Conservation (phyloP, 768 basidiomycete genomes). For the Cystobasidium ongulense region DNA sequence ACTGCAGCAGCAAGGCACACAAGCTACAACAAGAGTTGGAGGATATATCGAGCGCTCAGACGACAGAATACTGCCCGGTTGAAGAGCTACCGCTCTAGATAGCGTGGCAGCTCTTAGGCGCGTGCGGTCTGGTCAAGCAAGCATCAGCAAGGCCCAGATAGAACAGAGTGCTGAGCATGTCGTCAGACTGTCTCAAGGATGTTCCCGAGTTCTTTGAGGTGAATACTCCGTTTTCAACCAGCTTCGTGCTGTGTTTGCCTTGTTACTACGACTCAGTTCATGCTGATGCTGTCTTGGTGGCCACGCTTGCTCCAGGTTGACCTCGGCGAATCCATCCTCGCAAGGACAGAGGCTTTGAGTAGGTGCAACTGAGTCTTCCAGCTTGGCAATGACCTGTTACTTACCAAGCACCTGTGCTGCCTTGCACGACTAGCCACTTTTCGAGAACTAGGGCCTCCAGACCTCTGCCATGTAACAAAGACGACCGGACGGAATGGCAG, state of each 20-base stretch:
- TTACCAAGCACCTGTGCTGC: neutral
- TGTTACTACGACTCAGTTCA: neutral
- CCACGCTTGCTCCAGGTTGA: conserved; percentile 51
- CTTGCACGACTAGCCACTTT: conserved; percentile 64
- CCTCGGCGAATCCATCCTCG: conserved; percentile 76
- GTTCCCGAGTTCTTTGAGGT: conserved; percentile 96
- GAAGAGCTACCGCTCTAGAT: too few relatives aligned
- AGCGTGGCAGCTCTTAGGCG: neutral
- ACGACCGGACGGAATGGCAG: conserved; percentile 71
- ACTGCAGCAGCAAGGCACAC: neutral
- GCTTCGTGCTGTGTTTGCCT: neutral
- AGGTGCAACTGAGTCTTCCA: conserved; percentile 42
- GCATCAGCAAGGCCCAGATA: neutral
- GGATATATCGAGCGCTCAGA: neutral
- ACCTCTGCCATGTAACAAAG: conserved; percentile 91
- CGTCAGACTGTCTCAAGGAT: conserved; percentile 54
- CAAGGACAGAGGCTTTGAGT: conserved; percentile 88
- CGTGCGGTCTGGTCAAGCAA: neutral
- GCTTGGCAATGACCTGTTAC: too few relatives aligned
- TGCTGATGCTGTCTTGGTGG: neutral
- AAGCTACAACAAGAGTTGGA: neutral
- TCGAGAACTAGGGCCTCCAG: conserved; percentile 92
- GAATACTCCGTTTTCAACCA: conserved; percentile 35
- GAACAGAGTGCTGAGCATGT: neutral
- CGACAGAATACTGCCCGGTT: neutral